Evolutionary conservation across 2,329 filamentous ascomycete genomes (phyloP).

Genomic region (Cercospora janseana): DNA sequence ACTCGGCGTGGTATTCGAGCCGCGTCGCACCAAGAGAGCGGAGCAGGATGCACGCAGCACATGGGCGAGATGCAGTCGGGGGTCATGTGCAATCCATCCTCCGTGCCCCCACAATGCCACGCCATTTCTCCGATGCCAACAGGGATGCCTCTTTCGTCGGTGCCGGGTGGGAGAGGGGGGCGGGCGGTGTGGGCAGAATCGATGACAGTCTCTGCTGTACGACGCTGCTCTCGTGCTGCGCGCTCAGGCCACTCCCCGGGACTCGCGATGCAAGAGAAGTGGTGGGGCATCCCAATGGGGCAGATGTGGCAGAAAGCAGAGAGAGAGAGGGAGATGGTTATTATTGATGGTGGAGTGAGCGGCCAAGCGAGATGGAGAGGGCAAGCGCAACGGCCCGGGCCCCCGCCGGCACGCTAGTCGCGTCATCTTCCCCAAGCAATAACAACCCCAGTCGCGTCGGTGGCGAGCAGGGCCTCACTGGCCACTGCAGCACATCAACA

Average conservation of each 20-base stretch:
- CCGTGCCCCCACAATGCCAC: constrained; percentile 3
- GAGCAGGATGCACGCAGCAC: constrained; percentile 1
- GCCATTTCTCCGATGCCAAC: constrained; percentile 3
- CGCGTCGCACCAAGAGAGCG: constrained; percentile 5
- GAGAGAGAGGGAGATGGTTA: not conserved
- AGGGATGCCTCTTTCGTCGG: constrained; percentile 7
- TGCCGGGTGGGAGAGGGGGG: not conserved
- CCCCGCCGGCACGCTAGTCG: not conserved
- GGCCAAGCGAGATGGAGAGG: not conserved
- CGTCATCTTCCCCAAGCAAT: not conserved
- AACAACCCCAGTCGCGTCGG: not conserved
- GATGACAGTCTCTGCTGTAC: no score
- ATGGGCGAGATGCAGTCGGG: not conserved
- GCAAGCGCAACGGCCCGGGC: not conserved
- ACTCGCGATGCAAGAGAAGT: no score
- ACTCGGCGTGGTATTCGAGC: not conserved
- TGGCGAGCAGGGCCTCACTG: not conserved
- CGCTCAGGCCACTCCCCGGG: no score
- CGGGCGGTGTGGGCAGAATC: no score
- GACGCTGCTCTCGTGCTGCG: no score
- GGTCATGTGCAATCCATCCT: not conserved
- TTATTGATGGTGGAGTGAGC: not conserved
- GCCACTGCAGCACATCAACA: no score
- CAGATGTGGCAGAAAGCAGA: not conserved
- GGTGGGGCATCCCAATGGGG: no score